Conservation (phyloP, 2,329 filamentous ascomycete species). For the Talaromyces funiculosus region DNA sequence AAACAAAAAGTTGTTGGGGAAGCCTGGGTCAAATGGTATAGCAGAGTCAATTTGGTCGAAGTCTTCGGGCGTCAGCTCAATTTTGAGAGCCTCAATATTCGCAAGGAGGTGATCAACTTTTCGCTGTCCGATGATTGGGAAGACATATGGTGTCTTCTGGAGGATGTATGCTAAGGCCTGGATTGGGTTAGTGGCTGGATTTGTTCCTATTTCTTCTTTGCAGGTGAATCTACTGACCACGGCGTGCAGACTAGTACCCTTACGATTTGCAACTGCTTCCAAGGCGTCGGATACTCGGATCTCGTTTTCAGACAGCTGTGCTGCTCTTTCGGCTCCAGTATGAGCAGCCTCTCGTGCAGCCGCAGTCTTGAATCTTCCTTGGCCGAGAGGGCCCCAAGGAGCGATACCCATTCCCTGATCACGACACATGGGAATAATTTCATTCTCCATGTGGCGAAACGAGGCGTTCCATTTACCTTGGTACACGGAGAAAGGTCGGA, state of each 20-base stretch:
- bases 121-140: constrained; percentile 47
- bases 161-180: constrained; percentile 19
- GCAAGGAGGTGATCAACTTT: constrained; percentile 46
- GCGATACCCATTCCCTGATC: constrained; percentile 44
- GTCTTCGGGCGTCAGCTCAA: constrained; percentile 48
- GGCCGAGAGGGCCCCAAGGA: constrained; percentile 56
- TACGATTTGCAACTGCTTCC: constrained; percentile 19
- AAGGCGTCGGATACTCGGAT: constrained; percentile 16
- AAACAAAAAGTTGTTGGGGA: constrained; percentile 37
- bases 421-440: constrained; percentile 38
- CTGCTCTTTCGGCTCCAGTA: constrained; percentile 19
- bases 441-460: constrained; percentile 35
- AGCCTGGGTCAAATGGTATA: constrained; percentile 49
- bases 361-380: constrained; percentile 45
- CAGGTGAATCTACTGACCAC: background rate
- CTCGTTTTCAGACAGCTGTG: constrained; percentile 14
- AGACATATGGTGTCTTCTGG: constrained; percentile 47
- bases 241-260: constrained; percentile 2
- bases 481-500: constrained; percentile 37
- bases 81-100: constrained; percentile 50
- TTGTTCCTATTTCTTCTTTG: background rate
- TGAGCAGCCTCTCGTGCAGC: constrained; percentile 25
- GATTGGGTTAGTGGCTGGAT: background rate
- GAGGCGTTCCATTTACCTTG: constrained; percentile 38
- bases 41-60: constrained; percentile 49